These are phyloP conservation scores for Sporothrix variecibatus DNA, from an alignment of 2,329 filamentous ascomycete species.

Conservation along the genomic window DNA sequence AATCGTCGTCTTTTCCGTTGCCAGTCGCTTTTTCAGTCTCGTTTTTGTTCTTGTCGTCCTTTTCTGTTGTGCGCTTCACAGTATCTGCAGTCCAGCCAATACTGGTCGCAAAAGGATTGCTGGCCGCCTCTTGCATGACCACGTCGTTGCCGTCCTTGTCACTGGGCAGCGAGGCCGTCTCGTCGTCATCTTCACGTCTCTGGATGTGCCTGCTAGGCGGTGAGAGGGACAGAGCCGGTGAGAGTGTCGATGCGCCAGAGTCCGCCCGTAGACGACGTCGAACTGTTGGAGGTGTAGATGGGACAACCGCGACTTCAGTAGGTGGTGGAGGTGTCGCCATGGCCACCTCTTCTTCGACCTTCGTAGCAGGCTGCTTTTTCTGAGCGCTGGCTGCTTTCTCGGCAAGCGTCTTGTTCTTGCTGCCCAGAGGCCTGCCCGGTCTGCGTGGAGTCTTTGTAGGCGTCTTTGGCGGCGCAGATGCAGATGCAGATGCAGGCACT, in stretches of 20 bases:
- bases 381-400: constrained; percentile 17
- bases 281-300: not conserved
- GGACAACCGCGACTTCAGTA: not conserved
- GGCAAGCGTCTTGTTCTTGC: constrained; percentile 18
- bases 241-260: not conserved
- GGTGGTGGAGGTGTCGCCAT: not conserved
- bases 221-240: not conserved
- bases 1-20: not conserved
- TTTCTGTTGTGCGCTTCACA: not conserved
- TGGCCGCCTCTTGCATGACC: not conserved
- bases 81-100: constrained; percentile 10
- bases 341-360: not conserved
- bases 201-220: not conserved
- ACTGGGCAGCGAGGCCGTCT: not conserved
- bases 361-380: not conserved
- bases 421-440: constrained; percentile 18
- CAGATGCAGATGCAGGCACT: not conserved
- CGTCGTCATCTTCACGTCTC: not conserved
- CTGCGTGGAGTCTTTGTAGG: constrained; percentile 16
- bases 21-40: not conserved
- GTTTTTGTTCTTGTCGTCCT: not conserved
- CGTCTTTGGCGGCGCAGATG: constrained; percentile 19
- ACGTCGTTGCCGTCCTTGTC: constrained; percentile 15
- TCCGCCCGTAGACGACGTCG: not conserved
- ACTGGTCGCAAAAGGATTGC: not conserved